phyloP scores from a whole-genome alignment of 2,329 filamentous ascomycete species.

The Sclerotinia minor region DNA sequence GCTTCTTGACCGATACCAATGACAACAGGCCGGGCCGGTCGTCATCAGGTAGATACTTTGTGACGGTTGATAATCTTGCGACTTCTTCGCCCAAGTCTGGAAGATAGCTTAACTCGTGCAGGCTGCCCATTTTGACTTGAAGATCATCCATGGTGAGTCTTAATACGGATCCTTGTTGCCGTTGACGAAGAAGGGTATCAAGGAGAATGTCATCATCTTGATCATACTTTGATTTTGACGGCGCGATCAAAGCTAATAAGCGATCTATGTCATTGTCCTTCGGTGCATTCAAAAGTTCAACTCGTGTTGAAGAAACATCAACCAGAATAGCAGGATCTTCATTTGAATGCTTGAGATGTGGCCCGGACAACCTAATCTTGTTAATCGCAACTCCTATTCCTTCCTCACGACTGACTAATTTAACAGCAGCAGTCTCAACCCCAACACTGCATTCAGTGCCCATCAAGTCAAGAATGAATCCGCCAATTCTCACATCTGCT shows the following conservation, averaged over 20 bases:
- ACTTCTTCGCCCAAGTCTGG: slow-evolving; percentile 75
- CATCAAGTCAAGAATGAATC: slow-evolving; percentile 71
- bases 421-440: slow-evolving; percentile 77
- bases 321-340: slow-evolving; percentile 62
- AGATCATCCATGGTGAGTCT: slow-evolving; percentile 67
- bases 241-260: slow-evolving; percentile 82
- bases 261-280: slow-evolving; percentile 79
- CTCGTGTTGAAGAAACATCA: slow-evolving; percentile 63
- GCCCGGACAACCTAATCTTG: slow-evolving; percentile 72
- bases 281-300: slow-evolving; percentile 73
- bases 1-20: slow-evolving; percentile 63
- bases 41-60: slow-evolving; percentile 94
- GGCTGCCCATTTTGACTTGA: slow-evolving; percentile 60
- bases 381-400: slow-evolving; percentile 73
- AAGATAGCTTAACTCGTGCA: slow-evolving; percentile 66
- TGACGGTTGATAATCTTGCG: slow-evolving; percentile 77
- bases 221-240: slow-evolving; percentile 85
- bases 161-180: slow-evolving; percentile 81
- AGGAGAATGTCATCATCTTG: slow-evolving; percentile 92
- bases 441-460: slow-evolving; percentile 75
- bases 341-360: slow-evolving; percentile 56
- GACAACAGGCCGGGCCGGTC: slow-evolving; percentile 86
- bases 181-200: slow-evolving; percentile 83
- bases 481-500: slow-evolving; percentile 73
- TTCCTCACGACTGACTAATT: slow-evolving; percentile 72